Base-by-base conservation (phyloP, 2,329 filamentous ascomycete species). In the Fusarium falciforme region DNA sequence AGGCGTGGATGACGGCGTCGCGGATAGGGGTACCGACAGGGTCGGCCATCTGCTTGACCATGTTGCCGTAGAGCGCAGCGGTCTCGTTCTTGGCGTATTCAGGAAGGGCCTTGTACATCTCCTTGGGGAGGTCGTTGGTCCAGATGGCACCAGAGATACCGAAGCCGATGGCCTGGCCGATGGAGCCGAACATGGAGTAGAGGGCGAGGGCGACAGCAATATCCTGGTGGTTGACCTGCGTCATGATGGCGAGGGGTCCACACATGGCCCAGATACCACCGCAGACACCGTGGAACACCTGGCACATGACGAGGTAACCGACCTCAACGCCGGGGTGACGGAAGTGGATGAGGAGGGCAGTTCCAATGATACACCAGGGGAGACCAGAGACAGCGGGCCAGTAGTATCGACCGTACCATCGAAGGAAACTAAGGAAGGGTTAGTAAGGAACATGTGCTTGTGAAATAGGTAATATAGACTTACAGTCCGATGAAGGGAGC, bases 1-100 rank as follows among this genome's bases (percentile, higher is more conserved):
- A 93, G 0, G 90, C 87, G 11, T 84, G 77, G 75, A 91, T 88
- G 77, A 92, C 91, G 1, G 85, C 90, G n/a, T 84, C 70, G 4
- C 89, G 79, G 14, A 82, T 82, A 0, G 83, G 80, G 10, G 76
- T 84, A 2, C 87, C 88, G 14, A 84, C 76, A 0, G 83, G 81
- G 75, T 89, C 90, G 55, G 80, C 82, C 3, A 90, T 80, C 72
- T 92, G 90, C 17, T 84, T 83, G 3, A 79, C 81, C 44, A 92
- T 77, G 73, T 87, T 85, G 6, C 85, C 85, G 66, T 91, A 92
- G 52, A 93, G 89, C 17, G 80, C 78, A 9, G 80, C 81, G 2
- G 85, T 79, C 64, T 87, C 84, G 47, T 72, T 75, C 69, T 79
- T 69, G 2, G 77, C 76, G 5, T 72, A 72, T 1, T 67, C 78